phyloP scores from a whole-genome alignment of 192 early-diverging fungal species.

The Entrophospora sp. region DNA sequence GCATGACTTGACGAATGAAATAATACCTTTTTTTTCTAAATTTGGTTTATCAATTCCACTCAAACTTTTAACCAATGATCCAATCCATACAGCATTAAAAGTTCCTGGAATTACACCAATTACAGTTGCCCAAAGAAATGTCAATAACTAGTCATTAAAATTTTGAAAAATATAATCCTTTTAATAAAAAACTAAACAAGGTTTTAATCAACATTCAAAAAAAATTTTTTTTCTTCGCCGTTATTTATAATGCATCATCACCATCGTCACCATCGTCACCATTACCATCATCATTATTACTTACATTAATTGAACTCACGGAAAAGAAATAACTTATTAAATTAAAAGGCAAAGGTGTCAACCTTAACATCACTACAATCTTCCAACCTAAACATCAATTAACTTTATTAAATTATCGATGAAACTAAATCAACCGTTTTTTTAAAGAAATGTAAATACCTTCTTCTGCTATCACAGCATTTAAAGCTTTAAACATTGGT shows the following conservation, averaged over 20 bases:
- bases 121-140: constrained; percentile 36
- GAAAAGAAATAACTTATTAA: constrained; percentile 40
- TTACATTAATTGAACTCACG: constrained; percentile 29
- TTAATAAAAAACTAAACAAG: neutral
- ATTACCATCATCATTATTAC: too few species aligned
- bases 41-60: constrained; percentile 36
- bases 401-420: neutral
- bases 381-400: constrained; percentile 31
- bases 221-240: too few species aligned
- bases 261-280: too few species aligned
- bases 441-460: constrained; percentile 15
- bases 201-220: too few species aligned
- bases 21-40: constrained; percentile 22
- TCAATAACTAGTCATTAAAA: constrained; percentile 13
- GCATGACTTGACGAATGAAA: neutral
- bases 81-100: constrained; percentile 38
- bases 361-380: constrained; percentile 38
- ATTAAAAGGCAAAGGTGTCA: constrained; percentile 36
- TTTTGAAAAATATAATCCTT: too few species aligned
- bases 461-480: constrained; percentile 37
- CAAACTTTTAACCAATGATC: constrained; percentile 32
- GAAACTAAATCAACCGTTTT: constrained; percentile 1
- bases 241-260: too few species aligned
- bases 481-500: constrained; percentile 30
- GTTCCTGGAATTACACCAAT: constrained; percentile 36